Evolutionary conservation across 1,284 basidiomycete species (phyloP), one percentile per base, ranked within the genome.

Genomic region (Ustilago nuda): DNA sequence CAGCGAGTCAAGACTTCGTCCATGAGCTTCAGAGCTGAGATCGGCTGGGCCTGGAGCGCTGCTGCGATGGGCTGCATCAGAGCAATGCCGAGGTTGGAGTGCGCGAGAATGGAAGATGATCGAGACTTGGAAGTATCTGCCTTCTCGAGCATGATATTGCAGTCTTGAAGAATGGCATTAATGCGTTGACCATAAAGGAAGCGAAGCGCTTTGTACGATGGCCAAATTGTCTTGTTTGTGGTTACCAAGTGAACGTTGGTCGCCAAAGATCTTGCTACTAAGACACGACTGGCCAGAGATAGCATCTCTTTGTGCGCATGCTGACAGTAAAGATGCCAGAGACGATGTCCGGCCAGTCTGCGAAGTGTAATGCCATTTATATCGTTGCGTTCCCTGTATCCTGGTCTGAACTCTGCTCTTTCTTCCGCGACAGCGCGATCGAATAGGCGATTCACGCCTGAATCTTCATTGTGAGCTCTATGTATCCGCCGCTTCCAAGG

Each of bases 81-180:
- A 15, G 56, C 54, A 12, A 63, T 23, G 3, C 35, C 35, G 33
- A 66, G 15, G 23, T 66, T 54, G 4, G 55, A 57, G 32, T 63
- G 46, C 23, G 37, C 12, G 12, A 36, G 39, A 50, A 8, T 30
- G 15, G 48, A 5, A 4, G 30, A 32, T 50, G 23, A 12, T 11
- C 13, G 23, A 32, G 48, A 50, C 12, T 17, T 17, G 11, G 23
- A 27, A 7, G 51, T 4, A 8, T 11, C 17, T 4, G 53, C 37
- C 13, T 57, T 46, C 13, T 48, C 27, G 45, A 46, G 60, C 9
- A 62, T 27, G 17, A 56, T 3, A 0, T 50, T 32, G 43, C 70
- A 72, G 23, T 72, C 70, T 54, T 72, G 61, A n/a, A 59, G 27
- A 43, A 74, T 66, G 45, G 72, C 72, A 13, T 39, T 30, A 51